phyloP scores from a whole-genome alignment of 2,329 filamentous ascomycete genomes.

The Colletotrichum trifolii region DNA sequence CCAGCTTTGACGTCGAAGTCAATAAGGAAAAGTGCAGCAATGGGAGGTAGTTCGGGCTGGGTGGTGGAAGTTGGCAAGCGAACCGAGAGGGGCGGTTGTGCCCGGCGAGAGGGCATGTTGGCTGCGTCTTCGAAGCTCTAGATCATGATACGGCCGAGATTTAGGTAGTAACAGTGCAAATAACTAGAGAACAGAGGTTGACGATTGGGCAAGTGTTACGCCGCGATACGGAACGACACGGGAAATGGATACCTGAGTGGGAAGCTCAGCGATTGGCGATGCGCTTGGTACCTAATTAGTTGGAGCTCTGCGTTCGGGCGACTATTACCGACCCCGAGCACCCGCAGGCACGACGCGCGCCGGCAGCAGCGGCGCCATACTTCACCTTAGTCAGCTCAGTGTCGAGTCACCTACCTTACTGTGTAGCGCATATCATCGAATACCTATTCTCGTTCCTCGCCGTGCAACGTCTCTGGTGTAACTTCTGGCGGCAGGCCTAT shows the following conservation, averaged over 20 bases:
- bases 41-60: conserved; percentile 64
- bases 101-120: conserved; percentile 48
- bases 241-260: background rate
- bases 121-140: conserved; percentile 17
- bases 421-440: too few relatives aligned
- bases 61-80: conserved; percentile 45
- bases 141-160: conserved; percentile 17
- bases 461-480: too few relatives aligned
- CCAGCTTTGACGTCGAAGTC: conserved; percentile 93
- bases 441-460: too few relatives aligned
- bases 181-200: too few relatives aligned
- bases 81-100: conserved; percentile 53
- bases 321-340: conserved; percentile 25
- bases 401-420: too few relatives aligned
- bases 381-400: conserved; percentile 25
- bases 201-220: background rate
- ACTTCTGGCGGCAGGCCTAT: too few relatives aligned
- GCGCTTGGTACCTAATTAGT: conserved; percentile 22
- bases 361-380: background rate
- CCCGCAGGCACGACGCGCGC: conserved; percentile 10
- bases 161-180: background rate
- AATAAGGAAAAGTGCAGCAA: conserved; percentile 87
- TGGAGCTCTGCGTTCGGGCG: conserved; percentile 28
- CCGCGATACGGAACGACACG: too few relatives aligned
- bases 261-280: conserved; percentile 28